phyloP scores from a whole-genome alignment of 176 grass and related monocot genomes.

The Oryza rufipogon region DNA sequence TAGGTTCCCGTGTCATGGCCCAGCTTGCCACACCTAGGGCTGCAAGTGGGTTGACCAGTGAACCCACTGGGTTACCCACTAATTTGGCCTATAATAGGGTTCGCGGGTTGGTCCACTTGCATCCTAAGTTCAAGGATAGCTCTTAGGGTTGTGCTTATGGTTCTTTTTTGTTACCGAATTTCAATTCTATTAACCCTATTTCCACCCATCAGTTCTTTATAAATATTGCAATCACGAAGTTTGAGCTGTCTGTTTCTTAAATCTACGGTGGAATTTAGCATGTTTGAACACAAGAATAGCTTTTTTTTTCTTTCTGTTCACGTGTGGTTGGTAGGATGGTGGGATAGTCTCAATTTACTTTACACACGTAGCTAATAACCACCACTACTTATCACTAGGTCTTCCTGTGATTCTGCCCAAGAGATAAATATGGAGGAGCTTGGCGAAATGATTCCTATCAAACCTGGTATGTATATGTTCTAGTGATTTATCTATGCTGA shows the following conservation, averaged over 20 bases:
- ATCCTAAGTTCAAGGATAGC: not conserved
- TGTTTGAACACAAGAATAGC: not conserved
- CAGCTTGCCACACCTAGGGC: no score
- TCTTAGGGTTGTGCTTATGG: not conserved
- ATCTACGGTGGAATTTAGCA: not conserved
- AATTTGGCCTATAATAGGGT: no score
- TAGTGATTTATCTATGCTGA: conserved; percentile 21
- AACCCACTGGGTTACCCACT: no score
- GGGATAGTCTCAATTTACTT: conserved; percentile 10
- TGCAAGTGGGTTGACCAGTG: no score
- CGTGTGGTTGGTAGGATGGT: not conserved
- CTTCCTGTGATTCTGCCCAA: conserved; percentile 66
- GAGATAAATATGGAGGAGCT: conserved; percentile 86
- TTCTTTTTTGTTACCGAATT: not conserved
- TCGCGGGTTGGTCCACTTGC: no score
- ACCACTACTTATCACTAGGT: conserved; percentile 48
- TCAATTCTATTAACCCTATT: not conserved
- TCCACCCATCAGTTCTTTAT: not conserved
- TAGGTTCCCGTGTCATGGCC: no score
- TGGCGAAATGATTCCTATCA: conserved; percentile 74
- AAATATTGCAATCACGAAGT: not conserved
- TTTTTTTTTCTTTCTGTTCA: not conserved
- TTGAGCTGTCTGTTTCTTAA: not conserved
- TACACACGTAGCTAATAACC: conserved; percentile 28
- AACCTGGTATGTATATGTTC: conserved; percentile 63